Conservation (phyloP, 768 basidiomycete species). For the Terana coerulea region DNA sequence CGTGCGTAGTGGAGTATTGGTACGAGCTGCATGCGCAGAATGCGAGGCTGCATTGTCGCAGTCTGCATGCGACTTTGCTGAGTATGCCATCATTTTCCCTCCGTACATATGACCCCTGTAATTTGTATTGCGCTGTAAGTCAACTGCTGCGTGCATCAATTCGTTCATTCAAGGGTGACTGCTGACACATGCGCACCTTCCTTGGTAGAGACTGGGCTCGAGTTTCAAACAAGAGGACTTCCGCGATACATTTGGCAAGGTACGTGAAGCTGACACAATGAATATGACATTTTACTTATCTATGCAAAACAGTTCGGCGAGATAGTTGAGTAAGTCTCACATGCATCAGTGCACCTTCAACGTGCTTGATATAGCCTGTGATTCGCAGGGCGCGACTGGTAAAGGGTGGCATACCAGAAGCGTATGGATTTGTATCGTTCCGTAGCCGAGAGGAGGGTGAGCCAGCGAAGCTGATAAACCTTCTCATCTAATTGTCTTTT, state of each 20-base stretch:
- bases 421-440: conserved; percentile 6
- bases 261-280: neutral
- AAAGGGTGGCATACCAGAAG: neutral
- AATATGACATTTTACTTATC: neutral
- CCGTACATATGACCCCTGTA: conserved; percentile 3
- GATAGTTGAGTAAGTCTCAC: neutral
- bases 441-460: neutral
- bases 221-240: neutral
- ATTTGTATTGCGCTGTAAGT: conserved; percentile 6
- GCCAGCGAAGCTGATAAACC: neutral
- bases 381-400: neutral
- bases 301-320: neutral
- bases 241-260: neutral
- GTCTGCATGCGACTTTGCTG: neutral
- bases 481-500: neutral
- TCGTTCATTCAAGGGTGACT: neutral
- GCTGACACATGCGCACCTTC: neutral
- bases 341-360: neutral
- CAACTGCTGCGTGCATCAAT: neutral
- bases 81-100: neutral
- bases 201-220: neutral
- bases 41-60: neutral
- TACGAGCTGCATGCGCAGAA: neutral
- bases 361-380: neutral
- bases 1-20: conserved; percentile 10